A percentile compares a stretch with the other conserved stretches of the same genome.
Evolutionary conservation across 345 rosid species (phyloP).

Genomic region (Pistacia vera): DNA sequence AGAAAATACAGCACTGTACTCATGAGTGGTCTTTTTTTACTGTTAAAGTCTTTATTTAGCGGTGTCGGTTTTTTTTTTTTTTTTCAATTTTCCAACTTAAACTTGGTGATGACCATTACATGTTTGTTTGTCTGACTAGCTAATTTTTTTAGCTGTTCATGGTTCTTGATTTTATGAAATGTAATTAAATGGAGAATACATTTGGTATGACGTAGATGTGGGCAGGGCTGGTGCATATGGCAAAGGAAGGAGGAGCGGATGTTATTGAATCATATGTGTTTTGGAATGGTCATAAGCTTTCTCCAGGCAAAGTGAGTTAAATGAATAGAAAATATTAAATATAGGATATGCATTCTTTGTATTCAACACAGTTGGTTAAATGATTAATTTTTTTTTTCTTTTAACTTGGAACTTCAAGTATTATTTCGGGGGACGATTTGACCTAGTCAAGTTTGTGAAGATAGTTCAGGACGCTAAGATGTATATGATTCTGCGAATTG

Average conservation of each 20-base stretch:
- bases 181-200: not conserved
- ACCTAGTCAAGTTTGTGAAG: conserved; percentile 89
- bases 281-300: conserved; percentile 91
- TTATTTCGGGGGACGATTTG: conserved; percentile 73
- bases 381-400: not conserved
- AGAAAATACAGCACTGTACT: too few relatives aligned
- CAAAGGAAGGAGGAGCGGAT: conserved; percentile 88
- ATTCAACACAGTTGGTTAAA: not conserved
- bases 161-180: not conserved
- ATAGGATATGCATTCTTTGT: not conserved
- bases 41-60: too few relatives aligned
- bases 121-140: not conserved
- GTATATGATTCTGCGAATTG: conserved; percentile 91
- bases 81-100: not conserved
- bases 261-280: conserved; percentile 86
- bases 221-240: conserved; percentile 81
- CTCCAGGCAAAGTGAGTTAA: conserved; percentile 66
- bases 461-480: conserved; percentile 81
- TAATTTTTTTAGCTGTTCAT: not conserved
- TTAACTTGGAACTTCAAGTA: conserved; percentile 45
- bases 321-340: not conserved
- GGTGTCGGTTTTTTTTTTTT: too few relatives aligned
- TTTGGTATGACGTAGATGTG: conserved; percentile 63
- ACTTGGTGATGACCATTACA: not conserved
- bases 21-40: not conserved